A percentile compares a stretch with the other conserved stretches of the same genome.
Evolutionary conservation across 2,329 filamentous ascomycete genomes (phyloP).

Genomic region (Fragosphaeria purpurea): DNA sequence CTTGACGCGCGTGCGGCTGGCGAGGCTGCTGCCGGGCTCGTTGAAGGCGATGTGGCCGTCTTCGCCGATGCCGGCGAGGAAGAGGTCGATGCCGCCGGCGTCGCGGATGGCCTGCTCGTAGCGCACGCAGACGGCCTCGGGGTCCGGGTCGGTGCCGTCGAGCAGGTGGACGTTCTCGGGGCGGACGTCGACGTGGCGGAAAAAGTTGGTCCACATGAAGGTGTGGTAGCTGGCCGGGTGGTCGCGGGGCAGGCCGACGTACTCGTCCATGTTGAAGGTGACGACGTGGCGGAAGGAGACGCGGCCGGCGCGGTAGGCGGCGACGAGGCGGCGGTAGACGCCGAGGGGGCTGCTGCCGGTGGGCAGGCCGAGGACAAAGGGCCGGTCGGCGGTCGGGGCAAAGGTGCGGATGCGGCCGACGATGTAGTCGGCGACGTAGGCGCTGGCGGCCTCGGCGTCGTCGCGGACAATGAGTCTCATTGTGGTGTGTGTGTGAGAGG

Average conservation of each 20-base stretch:
- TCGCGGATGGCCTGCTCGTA: slow-evolving; percentile 63
- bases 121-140: slow-evolving; percentile 58
- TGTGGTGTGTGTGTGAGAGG: slow-evolving; percentile 7
- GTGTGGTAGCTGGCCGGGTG: slow-evolving; percentile 71
- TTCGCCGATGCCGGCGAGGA: slow-evolving; percentile 65
- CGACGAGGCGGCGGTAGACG: slow-evolving; percentile 60
- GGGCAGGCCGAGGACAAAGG: slow-evolving; percentile 64
- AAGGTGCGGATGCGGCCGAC: slow-evolving; percentile 62
- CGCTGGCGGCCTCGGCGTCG: slow-evolving; percentile 49
- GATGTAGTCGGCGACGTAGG: slow-evolving; percentile 64
- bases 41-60: slow-evolving; percentile 79
- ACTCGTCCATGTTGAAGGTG: slow-evolving; percentile 64
- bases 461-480: slow-evolving; percentile 69
- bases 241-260: slow-evolving; percentile 61
- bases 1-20: slow-evolving; percentile 63
- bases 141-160: slow-evolving; percentile 59
- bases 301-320: slow-evolving; percentile 47
- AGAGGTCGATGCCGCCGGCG: slow-evolving; percentile 64
- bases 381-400: slow-evolving; percentile 50
- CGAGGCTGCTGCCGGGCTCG: slow-evolving; percentile 63
- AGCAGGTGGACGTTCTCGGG: slow-evolving; percentile 63
- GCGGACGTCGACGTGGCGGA: slow-evolving; percentile 61
- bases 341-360: slow-evolving; percentile 62
- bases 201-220: slow-evolving; percentile 78
- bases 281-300: slow-evolving; percentile 53